Base-by-base conservation (phyloP, 768 basidiomycete genomes). In the Amanita brunnescens region DNA sequence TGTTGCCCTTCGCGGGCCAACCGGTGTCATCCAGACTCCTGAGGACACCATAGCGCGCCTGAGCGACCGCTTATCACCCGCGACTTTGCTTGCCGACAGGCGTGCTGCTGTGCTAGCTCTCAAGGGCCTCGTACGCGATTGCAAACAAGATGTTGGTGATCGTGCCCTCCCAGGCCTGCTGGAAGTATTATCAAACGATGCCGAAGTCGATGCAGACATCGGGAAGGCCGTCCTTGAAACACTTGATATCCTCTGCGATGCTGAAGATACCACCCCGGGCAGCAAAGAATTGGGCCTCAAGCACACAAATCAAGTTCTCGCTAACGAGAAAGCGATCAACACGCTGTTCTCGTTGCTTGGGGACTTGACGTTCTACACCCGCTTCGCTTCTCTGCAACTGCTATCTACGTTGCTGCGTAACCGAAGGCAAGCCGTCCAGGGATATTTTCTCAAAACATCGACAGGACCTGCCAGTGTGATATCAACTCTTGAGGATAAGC, bases 141-240 rank as follows among this genome's bases (percentile, higher is more conserved):
- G 87, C 73, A 94, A 88, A 64, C 75, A 83, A 54, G 91, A 96
- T 53, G 88, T 97, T 18, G 93, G 91, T 13, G 75, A 80, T 54
- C 75, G 76, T 42, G 87, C 91, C 1, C 73, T 98, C 6, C 69
- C 77, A 7, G 86, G 89, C 3, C 78, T 98, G 14, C 62, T 96
- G 3, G 83, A 86, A 24, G 86, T 91, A 29, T 71, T 97, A 29
- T 77, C 85, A 60, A 87, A 87, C 54, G 94, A 97, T 62, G 88
- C 92, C 0, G 84, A 90, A 57, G 79, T 92, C 47, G 96, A 99
- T 65, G 74, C 83, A 4, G 96, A 98, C 59, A 90, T 88, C 54
- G 94, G 86, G 1, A 96, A 91, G 62, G 94, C 93, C 18, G 84
- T 85, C 3, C 70, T 99, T 59, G 96, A 99, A 70, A 96, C 92